phyloP scores from a whole-genome alignment of 441 rosid genomes.

The Manihot esculenta region DNA sequence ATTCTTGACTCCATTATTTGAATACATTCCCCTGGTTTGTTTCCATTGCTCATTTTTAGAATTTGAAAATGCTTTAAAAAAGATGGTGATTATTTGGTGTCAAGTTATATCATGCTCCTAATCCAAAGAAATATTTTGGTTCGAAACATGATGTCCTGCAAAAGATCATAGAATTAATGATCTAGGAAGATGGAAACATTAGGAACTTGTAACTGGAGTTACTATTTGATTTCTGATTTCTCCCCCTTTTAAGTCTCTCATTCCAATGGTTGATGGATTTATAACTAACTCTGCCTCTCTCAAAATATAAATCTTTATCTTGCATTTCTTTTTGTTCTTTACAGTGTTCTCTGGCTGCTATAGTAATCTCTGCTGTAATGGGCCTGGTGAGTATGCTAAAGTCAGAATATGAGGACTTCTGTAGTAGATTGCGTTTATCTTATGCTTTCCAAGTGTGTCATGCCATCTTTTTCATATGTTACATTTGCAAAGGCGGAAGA shows the following conservation, averaged over 20 bases:
- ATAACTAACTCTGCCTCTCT: background rate
- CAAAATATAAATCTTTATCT: background rate
- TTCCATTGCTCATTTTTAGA: conserved; percentile 12
- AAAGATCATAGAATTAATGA: background rate
- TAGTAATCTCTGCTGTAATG: conserved; percentile 85
- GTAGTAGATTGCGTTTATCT: background rate
- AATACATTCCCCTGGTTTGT: conserved; percentile 86
- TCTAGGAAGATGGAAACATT: background rate
- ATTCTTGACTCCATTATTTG: conserved; percentile 80
- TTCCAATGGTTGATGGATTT: background rate
- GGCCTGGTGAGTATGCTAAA: conserved; percentile 63
- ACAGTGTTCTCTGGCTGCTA: conserved; percentile 97
- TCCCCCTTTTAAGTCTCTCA: background rate
- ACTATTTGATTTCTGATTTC: background rate
- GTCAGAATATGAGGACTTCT: background rate
- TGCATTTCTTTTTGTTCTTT: conserved; percentile 23
- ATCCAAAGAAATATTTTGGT: too few species aligned
- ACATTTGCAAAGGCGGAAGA: background rate
- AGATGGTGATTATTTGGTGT: too few species aligned
- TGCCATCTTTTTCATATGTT: background rate
- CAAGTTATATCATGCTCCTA: conserved; percentile 1
- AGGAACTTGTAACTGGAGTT: background rate
- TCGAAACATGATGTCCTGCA: too few species aligned
- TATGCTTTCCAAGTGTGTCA: background rate
- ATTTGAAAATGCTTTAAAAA: background rate